A percentile compares a stretch with the other conserved stretches of the same genome.
Conservation (phyloP, 2,329 filamentous ascomycete species). For the Aspergillus calidoustus region DNA sequence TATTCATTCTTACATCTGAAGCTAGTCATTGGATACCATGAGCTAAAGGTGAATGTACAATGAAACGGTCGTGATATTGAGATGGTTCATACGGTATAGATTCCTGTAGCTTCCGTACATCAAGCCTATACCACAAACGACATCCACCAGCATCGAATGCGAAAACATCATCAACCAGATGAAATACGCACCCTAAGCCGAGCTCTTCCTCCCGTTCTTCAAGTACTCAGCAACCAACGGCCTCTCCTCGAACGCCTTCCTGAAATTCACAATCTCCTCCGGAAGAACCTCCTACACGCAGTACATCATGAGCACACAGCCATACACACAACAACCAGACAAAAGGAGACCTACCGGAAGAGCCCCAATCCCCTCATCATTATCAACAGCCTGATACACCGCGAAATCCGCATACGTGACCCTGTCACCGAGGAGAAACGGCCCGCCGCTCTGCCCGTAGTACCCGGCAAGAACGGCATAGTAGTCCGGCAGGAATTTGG, state of each 20-base stretch:
- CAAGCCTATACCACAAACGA: too few relatives aligned
- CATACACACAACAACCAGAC: not conserved
- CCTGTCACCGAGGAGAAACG: conserved; percentile 43
- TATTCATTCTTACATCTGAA: too few relatives aligned
- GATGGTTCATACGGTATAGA: too few relatives aligned
- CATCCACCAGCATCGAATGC: too few relatives aligned
- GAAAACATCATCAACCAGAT: too few relatives aligned
- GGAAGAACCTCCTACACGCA: conserved; percentile 18
- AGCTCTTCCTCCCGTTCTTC: too few relatives aligned
- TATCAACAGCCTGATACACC: conserved; percentile 46
- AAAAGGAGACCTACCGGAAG: conserved; percentile 32
- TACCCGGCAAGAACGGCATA: conserved; percentile 36
- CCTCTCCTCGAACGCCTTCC: conserved; percentile 19
- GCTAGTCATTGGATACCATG: too few relatives aligned
- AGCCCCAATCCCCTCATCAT: conserved; percentile 39
- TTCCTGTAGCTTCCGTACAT: too few relatives aligned
- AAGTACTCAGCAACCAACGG: conserved; percentile 20
- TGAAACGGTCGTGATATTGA: too few relatives aligned
- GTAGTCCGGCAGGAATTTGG: conserved; percentile 33
- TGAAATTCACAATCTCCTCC: conserved; percentile 18
- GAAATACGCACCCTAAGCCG: too few relatives aligned
- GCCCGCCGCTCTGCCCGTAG: conserved; percentile 36
- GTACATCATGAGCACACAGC: not conserved
- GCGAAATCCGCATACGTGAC: conserved; percentile 48
- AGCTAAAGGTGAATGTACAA: too few relatives aligned